Evolutionary conservation across 2,329 filamentous ascomycete species (phyloP), one percentile per base, ranked within the genome.

Genomic region (Dactylellina parvicollis): DNA sequence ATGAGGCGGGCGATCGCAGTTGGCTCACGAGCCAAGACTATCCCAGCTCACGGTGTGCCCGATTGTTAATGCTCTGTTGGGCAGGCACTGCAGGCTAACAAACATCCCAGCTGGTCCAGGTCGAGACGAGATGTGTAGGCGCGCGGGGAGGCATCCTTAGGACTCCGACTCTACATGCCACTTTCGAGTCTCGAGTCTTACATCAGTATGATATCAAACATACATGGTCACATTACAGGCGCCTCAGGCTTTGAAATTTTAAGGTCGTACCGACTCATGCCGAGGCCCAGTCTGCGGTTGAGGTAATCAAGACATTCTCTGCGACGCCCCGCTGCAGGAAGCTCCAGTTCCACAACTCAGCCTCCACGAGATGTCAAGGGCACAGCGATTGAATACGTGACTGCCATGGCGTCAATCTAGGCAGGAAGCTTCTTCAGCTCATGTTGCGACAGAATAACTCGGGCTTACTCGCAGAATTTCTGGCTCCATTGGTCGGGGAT

Each of bases 381-480:
- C 49, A 18, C 8, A 30, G 30, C 26, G 28, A 57, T 38, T 55
- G 32, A 44, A 50, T n/a, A 9, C 4, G 18, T 24, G 9, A 4
- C 7, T 20, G 16, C 52, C 10, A 44, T n/a, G 24, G 26, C 42
- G 26, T 10, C 26, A 24, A 47, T 49, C 50, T 65, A 72, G 59
- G 67, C 67, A 65, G 59, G 67, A 60, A 50, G 34, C 20, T n/a
- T 30, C 34, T 66, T 73, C 69, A 73, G 69, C 69, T 66, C 54
- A 46, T 22, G 30, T 38, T 42, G 60, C 24, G n/a, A 49, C 55
- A 18, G 14, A 40, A 49, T 12, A 34, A 14, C 40, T 56, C 38
- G 26, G 22, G 49, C 61, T 66, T 66, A 66, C 61, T 20, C 32
- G 22, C 2, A 26, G 12, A 4, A 32, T 3, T 40, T 20, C 8